Conservation (phyloP, 2,329 filamentous ascomycete species). For the Claviceps sp. region DNA sequence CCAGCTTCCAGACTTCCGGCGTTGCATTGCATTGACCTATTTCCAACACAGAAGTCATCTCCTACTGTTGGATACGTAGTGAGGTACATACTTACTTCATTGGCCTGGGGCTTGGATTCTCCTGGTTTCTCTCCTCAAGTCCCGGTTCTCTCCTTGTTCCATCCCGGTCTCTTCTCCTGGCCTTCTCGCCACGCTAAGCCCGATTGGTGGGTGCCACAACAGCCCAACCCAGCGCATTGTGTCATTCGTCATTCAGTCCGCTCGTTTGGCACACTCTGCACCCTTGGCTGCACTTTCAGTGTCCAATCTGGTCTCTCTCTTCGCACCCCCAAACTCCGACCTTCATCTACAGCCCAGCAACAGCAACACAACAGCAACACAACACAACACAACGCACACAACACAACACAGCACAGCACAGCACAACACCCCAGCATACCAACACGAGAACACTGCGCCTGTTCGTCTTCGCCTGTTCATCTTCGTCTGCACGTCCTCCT, state of each 20-base stretch:
- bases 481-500: not conserved
- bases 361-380: not conserved
- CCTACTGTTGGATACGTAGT: too few species aligned
- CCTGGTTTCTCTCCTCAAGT: too few species aligned
- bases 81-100: too few species aligned
- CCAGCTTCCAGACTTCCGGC: too few species aligned
- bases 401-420: too few species aligned
- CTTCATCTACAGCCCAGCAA: not conserved
- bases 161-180: not conserved
- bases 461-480: not conserved
- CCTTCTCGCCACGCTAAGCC: slow-evolving; percentile 2
- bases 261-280: slow-evolving; percentile 2
- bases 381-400: too few species aligned
- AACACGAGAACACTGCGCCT: not conserved
- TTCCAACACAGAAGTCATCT: too few species aligned
- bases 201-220: slow-evolving; percentile 6
- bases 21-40: too few species aligned
- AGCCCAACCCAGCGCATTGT: slow-evolving; percentile 6
- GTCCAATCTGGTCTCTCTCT: slow-evolving; percentile 5
- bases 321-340: not conserved
- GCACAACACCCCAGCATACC: too few species aligned
- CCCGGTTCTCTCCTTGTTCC: not conserved
- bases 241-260: slow-evolving; percentile 6
- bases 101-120: too few species aligned
- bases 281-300: not conserved